A percentile compares a stretch with the other conserved stretches of the same genome.
Evolutionary conservation across 352 stramenopile species (phyloP).

Genomic region (Aphanomyces cochlioides): DNA sequence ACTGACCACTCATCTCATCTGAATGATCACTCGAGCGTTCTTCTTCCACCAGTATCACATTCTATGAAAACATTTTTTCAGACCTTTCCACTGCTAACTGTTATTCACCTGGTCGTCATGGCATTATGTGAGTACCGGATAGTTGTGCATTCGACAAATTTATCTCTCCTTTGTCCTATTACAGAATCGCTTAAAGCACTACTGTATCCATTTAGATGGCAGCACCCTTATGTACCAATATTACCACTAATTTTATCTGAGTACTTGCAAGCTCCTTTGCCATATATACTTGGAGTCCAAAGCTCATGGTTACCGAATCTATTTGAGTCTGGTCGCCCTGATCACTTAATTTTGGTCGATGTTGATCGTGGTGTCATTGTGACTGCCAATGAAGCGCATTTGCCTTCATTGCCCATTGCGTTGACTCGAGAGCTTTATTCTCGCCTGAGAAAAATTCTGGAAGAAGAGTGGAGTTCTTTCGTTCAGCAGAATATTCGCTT

Average conservation of each 20-base stretch:
- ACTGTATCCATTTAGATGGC: slow-evolving; percentile 82
- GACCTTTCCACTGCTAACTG: slow-evolving; percentile 66
- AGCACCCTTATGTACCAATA: slow-evolving; percentile 82
- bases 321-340: slow-evolving; percentile 62
- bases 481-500: slow-evolving; percentile 65
- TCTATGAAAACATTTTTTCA: slow-evolving; percentile 65
- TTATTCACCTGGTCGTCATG: slow-evolving; percentile 61
- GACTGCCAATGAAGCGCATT: slow-evolving; percentile 41
- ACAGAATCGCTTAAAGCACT: slow-evolving; percentile 70
- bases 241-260: slow-evolving; percentile 73
- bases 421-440: slow-evolving; percentile 47
- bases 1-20: neutral
- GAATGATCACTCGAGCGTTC: slow-evolving; percentile 33
- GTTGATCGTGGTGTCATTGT: slow-evolving; percentile 63
- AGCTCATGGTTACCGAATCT: slow-evolving; percentile 60
- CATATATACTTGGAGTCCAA: slow-evolving; percentile 79
- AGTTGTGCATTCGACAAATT: slow-evolving; percentile 70
- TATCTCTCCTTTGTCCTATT: slow-evolving; percentile 69
- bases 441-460: slow-evolving; percentile 52
- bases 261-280: slow-evolving; percentile 77
- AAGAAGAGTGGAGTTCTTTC: slow-evolving; percentile 33
- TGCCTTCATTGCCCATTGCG: slow-evolving; percentile 51
- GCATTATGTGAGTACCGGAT: slow-evolving; percentile 77
- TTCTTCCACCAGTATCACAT: slow-evolving; percentile 65
- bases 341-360: slow-evolving; percentile 81